Base-by-base conservation (phyloP, 225 moss, liverwort and hornwort species). In the Sphagnum contortum region DNA sequence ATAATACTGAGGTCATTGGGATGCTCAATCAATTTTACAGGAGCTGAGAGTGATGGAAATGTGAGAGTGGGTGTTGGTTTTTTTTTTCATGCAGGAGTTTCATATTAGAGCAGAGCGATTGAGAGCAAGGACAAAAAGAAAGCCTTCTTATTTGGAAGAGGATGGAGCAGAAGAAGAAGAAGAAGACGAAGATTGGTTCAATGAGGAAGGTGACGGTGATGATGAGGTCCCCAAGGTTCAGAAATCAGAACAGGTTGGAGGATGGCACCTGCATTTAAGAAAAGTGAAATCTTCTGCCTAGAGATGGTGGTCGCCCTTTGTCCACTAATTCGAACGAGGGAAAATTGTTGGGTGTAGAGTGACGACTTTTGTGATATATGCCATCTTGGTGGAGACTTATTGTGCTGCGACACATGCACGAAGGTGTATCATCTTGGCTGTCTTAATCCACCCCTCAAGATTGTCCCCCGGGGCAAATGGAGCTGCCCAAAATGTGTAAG, bases 401-500 rank as follows among this genome's bases (percentile, higher is more conserved):
- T 98, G 66, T 98, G 96, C 75, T 98, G 96, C 69, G 93, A 98
- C 68, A 92, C 96, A 51, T 98, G 96, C 71, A 93, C 93, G 69
- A 87, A 87, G 60, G 96, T 98, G 12, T 98, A 88, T 71, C 96
- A 98, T 76, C 82, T 98, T 62, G 89, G 89, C 55, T 98, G 96
- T 79, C 85, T 98, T 59, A 92, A 98, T 79, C 96, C 96, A 48
- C 96, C 96, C 12, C 90, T 98, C 62, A 98, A 98, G 79, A 87
- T 92, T 59, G 93, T 92, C 48, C 96, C 96, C 8, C 87, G 88
- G 62, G 96, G 96, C 55, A 92, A 89, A 60, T 98, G 96, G 96
- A 98, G 96, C 62, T 98, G 96, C 75, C 96, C 93, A 5, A 98
- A 83, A 87, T 98, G 96, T 72, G 96, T 98, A 82, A 80, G 94